These are phyloP conservation scores for Wickerhamomyces ciferrii DNA, from an alignment of 805 yeast species.

Conservation along the genomic window DNA sequence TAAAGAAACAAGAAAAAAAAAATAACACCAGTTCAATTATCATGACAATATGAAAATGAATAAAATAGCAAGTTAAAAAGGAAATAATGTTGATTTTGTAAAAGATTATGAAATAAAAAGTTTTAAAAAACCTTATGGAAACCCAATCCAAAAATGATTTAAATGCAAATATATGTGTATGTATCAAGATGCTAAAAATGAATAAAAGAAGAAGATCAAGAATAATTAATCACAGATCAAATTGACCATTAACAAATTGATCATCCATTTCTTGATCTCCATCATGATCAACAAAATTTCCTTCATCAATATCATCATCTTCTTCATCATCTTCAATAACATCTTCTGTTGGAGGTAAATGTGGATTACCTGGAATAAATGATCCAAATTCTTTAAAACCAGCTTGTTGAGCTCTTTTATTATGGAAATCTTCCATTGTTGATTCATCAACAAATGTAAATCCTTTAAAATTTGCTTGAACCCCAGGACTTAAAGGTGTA, in stretches of 20 bases:
- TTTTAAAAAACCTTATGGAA: no score
- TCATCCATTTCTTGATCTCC: slow-evolving; percentile 65
- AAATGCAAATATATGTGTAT: no score
- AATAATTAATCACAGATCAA: slow-evolving; percentile 51
- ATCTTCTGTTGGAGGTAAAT: slow-evolving; percentile 78
- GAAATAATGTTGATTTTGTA: no score
- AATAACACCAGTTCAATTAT: no score
- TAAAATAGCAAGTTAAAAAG: no score
- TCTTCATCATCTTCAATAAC: slow-evolving; percentile 68
- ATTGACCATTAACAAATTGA: slow-evolving; percentile 85
- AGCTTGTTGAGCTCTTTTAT: slow-evolving; percentile 19
- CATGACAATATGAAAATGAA: no score
- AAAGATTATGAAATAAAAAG: no score
- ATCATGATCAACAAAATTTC: slow-evolving; percentile 28
- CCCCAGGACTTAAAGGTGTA: slow-evolving; percentile 89
- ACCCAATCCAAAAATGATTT: no score
- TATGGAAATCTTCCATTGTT: slow-evolving; percentile 81
- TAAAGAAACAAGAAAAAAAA: no score
- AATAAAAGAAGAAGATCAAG: no score
- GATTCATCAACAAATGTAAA: slow-evolving; percentile 95
- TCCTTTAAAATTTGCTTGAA: slow-evolving; percentile 95
- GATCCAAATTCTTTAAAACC: slow-evolving; percentile 52
- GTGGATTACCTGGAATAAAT: slow-evolving; percentile 74
- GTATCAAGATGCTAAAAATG: not conserved
- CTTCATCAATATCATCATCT: slow-evolving; percentile 38